These are phyloP conservation scores for barley (Hordeum vulgare) DNA, from an alignment of 176 grass and related monocot genomes.

Conservation along the genomic window MorexV3_pseudomolecules_assembly NC_058519.1:123694129-123694628, in stretches of 20 bases:
- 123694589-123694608: too few species aligned
- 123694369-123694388: neutral
- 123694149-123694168: too few species aligned
- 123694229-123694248: neutral
- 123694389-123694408: neutral
- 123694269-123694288: neutral
- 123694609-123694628: too few species aligned
- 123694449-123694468: neutral
- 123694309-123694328: too few species aligned
- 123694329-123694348: neutral
- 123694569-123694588: too few species aligned
- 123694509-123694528: neutral
- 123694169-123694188: neutral
- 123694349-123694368: neutral
- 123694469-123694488: neutral
- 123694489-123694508: neutral
- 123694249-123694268: neutral
- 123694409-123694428: neutral
- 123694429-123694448: neutral
- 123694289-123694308: neutral
- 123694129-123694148: neutral
- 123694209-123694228: neutral
- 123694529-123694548: too few species aligned
- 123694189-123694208: neutral
- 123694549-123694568: too few species aligned